Conservation (phyloP, 108 stramenopile genomes). For the Stephanodiscus minutulus region DNA sequence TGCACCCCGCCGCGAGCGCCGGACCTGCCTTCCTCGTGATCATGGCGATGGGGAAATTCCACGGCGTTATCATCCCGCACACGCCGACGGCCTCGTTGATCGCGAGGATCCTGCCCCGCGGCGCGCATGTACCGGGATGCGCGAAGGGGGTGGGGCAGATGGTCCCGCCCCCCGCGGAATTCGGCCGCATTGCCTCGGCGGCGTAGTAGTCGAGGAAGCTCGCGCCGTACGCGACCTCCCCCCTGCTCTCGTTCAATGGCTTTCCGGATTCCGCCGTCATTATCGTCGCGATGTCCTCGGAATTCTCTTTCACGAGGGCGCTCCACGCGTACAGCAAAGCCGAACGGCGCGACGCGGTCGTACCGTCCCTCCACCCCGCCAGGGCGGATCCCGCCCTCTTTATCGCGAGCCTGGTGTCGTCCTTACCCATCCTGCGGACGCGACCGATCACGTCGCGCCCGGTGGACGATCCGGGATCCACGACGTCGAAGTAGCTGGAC, state of each 20-base stretch:
- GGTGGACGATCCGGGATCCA: constrained; percentile 40
- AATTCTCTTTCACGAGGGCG: constrained; percentile 53
- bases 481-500: constrained; percentile 15
- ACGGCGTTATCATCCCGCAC: constrained; percentile 83
- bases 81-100: constrained; percentile 91
- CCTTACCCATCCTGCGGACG: constrained; percentile 36
- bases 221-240: constrained; percentile 86
- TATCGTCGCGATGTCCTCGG: constrained; percentile 32
- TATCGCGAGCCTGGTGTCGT: constrained; percentile 49
- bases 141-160: constrained; percentile 46
- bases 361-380: constrained; percentile 62
- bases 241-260: constrained; percentile 82
- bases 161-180: constrained; percentile 71
- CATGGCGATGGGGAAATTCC: constrained; percentile 99
- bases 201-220: constrained; percentile 91
- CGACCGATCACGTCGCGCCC: constrained; percentile 39
- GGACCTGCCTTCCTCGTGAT: constrained; percentile 93
- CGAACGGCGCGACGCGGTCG: constrained; percentile 62
- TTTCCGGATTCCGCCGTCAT: constrained; percentile 96
- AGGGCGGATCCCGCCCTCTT: constrained; percentile 43
- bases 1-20: constrained; percentile 90
- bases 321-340: constrained; percentile 56
- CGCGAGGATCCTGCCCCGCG: constrained; percentile 72
- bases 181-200: constrained; percentile 81
- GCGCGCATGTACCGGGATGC: constrained; percentile 37